These are phyloP conservation scores for Phragmites australis DNA, from an alignment of 176 grass and related monocot species.

Conservation along the genomic window DNA sequence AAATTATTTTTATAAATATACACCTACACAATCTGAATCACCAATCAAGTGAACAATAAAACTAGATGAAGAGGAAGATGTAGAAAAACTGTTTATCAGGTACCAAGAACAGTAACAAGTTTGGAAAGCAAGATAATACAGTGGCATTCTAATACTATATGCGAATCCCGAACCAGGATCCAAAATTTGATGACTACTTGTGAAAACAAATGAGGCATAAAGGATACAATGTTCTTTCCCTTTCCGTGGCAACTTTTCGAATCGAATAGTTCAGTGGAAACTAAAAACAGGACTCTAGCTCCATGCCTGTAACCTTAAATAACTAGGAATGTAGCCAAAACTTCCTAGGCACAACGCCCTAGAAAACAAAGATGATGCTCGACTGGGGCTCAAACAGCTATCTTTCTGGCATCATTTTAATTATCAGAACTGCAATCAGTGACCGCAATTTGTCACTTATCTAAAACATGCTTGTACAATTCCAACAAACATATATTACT, in stretches of 20 bases:
- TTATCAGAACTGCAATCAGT: conserved; percentile 13
- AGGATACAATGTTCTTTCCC: conserved; percentile 8
- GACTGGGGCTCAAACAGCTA: conserved; percentile 36
- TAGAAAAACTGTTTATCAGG: conserved; percentile 15
- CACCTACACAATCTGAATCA: neutral
- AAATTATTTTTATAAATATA: too few species aligned
- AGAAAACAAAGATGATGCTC: conserved; percentile 26
- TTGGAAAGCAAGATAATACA: neutral
- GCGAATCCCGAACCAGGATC: neutral
- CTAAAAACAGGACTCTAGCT: neutral
- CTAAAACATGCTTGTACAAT: conserved; percentile 20
- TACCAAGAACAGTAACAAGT: neutral
- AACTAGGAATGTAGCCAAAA: conserved; percentile 28
- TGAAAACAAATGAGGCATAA: neutral
- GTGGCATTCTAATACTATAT: neutral
- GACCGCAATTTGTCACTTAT: conserved; percentile 22
- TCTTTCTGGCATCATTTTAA: conserved; percentile 15
- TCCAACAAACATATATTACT: neutral
- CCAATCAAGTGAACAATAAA: conserved; percentile 6
- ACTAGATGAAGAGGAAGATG: neutral
- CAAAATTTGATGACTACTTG: neutral
- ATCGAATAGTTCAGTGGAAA: neutral
- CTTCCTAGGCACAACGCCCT: conserved; percentile 17
- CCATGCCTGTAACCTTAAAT: conserved; percentile 13
- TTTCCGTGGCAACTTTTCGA: conserved; percentile 13